Evolutionary conservation across 78 protist species (phyloP).

Genomic region (Bigelowiella natans): DNA sequence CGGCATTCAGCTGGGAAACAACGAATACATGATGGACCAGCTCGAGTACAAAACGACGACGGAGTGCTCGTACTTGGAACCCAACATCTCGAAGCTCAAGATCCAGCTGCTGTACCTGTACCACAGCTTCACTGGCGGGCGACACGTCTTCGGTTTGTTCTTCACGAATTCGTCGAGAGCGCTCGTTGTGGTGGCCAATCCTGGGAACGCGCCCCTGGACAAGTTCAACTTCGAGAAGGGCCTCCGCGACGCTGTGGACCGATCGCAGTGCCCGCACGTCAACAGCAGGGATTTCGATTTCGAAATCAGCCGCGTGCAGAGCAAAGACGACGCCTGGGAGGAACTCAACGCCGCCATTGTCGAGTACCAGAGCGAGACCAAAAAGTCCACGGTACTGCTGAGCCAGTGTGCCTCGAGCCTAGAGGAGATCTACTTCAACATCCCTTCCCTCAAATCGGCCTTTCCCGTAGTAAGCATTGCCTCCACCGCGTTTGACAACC

Average conservation of each 20-base stretch:
- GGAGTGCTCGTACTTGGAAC: not conserved
- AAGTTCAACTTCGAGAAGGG: not conserved
- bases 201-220: not conserved
- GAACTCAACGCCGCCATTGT: not conserved
- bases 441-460: not conserved
- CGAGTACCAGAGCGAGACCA: not conserved
- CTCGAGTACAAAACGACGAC: not conserved
- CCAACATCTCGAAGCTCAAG: not conserved
- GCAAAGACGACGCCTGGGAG: not conserved
- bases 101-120: constrained; percentile 21
- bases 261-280: not conserved
- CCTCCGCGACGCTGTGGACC: not conserved
- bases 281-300: not conserved
- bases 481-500: not conserved
- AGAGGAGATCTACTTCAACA: not conserved
- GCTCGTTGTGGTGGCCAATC: not conserved
- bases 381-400: not conserved
- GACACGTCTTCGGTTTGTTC: constrained; percentile 35
- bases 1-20: not conserved
- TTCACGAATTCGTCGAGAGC: not conserved
- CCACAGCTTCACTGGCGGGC: constrained; percentile 40
- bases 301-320: not conserved
- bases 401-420: not conserved
- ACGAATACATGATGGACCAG: not conserved
- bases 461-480: not conserved